These are phyloP conservation scores for Boletus tylopilopsis DNA, from an alignment of 768 basidiomycete species.

Conservation along the genomic window DNA sequence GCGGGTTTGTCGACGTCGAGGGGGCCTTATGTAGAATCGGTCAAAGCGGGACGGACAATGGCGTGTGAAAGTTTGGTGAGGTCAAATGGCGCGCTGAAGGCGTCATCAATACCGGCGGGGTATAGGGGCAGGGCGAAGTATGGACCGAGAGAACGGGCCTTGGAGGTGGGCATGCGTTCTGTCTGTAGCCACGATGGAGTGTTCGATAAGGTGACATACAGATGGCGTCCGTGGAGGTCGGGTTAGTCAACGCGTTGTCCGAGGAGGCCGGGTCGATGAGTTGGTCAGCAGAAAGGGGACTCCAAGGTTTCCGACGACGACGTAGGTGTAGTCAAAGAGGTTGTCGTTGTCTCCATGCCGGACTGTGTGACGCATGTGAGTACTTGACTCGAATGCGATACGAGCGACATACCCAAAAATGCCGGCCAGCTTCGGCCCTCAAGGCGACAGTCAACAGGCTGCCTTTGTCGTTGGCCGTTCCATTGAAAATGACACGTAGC, in stretches of 20 bases:
- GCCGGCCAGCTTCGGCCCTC: conserved; percentile 85
- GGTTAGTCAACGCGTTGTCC: conserved; percentile 15
- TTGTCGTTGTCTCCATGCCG: conserved; percentile 85
- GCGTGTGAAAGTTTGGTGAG: conserved; percentile 41
- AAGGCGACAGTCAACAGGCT: conserved; percentile 87
- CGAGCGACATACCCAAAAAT: conserved; percentile 83
- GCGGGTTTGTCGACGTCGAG: conserved; percentile 53
- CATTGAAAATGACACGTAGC: too few relatives aligned
- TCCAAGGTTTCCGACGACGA: conserved; percentile 92
- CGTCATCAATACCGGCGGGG: conserved; percentile 55
- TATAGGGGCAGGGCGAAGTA: conserved; percentile 62
- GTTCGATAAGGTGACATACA: conserved; percentile 43
- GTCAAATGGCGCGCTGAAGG: too few relatives aligned
- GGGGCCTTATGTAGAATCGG: conserved; percentile 58
- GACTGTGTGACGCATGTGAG: conserved; percentile 41
- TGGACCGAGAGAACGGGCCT: conserved; percentile 83
- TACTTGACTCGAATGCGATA: too few relatives aligned
- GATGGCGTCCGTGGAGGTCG: conserved; percentile 29
- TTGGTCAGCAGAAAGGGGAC: conserved; percentile 89
- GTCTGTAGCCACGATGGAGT: conserved; percentile 62
- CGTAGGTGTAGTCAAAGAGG: conserved; percentile 96
- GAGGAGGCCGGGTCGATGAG: conserved; percentile 50
- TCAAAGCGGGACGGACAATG: conserved; percentile 83
- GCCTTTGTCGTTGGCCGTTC: conserved; percentile 78
- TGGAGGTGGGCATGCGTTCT: conserved; percentile 75